Base-by-base conservation (phyloP, 768 basidiomycete species). In the Psilocybe tampanensis region DNA sequence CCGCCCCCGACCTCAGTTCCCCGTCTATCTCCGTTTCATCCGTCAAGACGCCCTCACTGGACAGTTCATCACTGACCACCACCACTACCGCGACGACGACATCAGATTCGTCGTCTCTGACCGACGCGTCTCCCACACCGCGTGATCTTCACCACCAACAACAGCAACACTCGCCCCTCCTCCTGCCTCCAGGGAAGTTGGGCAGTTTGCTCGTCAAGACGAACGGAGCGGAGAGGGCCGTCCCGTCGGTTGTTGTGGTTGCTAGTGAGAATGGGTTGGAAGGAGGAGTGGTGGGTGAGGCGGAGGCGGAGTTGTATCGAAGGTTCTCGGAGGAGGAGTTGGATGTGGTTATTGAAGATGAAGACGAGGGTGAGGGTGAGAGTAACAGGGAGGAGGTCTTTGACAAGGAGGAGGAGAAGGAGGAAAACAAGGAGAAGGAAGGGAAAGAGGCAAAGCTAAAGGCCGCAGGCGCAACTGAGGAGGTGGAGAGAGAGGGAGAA, bases 271-370 rank as follows among this genome's bases (percentile, higher is more conserved):
- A n/a, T n/a, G n/a, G n/a, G n/a, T n/a, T n/a, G n/a, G n/a, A n/a
- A n/a, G n/a, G n/a, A n/a, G n/a, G n/a, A n/a, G n/a, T n/a, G n/a
- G n/a, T n/a, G n/a, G n/a, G n/a, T 21, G 50, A 18, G 68, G 74
- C 70, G 54, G 72, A 77, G 11, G 51, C 64, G 15, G 76, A 75
- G 58, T 71, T 34, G 17, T 15, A 47, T 18, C n/a, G n/a, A n/a
- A 18, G 43, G 9, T 33, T 17, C 9, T 45, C 50, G 36, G 44
- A 21, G 36, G 44, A 21, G 24, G 44, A 36, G 32, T 34, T 52
- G 44, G 54, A 36, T 8, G 45, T 49, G 23, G 44, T 52, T n/a
- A 29, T 39, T 13, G 55, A 56, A 33, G 36, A 47, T 13, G 34
- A 43, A 9, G 29, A 9, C 9, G 29, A 29, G 4, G 29, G 29